phyloP scores from a whole-genome alignment of 352 stramenopile genomes.

The Phytopythium helicoides region DNA sequence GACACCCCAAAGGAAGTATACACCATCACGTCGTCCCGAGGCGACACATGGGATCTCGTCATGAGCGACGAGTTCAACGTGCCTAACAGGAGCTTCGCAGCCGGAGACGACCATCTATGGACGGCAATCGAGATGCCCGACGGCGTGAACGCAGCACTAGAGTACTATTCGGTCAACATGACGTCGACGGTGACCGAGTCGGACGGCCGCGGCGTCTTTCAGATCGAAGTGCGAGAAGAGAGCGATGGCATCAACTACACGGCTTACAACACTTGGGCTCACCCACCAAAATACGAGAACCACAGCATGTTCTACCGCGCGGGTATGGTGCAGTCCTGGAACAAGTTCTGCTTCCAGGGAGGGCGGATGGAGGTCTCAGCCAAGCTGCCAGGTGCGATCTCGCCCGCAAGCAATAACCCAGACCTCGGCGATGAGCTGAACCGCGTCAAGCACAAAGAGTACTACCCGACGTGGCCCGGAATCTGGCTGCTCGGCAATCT shows the following conservation, averaged over 20 bases:
- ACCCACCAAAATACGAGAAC: slow-evolving; percentile 32
- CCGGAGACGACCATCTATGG: slow-evolving; percentile 71
- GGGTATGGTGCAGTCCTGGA: slow-evolving; percentile 65
- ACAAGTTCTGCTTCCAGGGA: slow-evolving; percentile 50
- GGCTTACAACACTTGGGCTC: slow-evolving; percentile 41
- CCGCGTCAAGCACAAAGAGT: too few species aligned
- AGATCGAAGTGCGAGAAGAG: slow-evolving; percentile 35
- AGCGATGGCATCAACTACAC: slow-evolving; percentile 38
- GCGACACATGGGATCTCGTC: slow-evolving; percentile 52
- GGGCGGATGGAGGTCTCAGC: slow-evolving; percentile 88
- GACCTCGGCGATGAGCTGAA: slow-evolving; percentile 57
- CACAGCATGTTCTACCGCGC: slow-evolving; percentile 23
- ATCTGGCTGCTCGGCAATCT: slow-evolving; percentile 96
- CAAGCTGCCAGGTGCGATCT: slow-evolving; percentile 82
- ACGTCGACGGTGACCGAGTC: slow-evolving; percentile 34
- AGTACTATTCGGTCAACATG: slow-evolving; percentile 91
- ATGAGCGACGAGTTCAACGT: slow-evolving; percentile 80
- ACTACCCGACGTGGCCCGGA: slow-evolving; percentile 91
- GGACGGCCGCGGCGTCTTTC: slow-evolving; percentile 28
- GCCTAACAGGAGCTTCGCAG: slow-evolving; percentile 46
- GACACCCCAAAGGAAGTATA: slow-evolving; percentile 23
- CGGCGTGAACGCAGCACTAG: slow-evolving; percentile 59
- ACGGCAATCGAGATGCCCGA: slow-evolving; percentile 55
- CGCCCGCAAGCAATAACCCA: slow-evolving; percentile 32
- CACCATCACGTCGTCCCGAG: slow-evolving; percentile 39